These are phyloP conservation scores for Epichloe elymi DNA, from an alignment of 2,329 filamentous ascomycete species.

Conservation along the genomic window DNA sequence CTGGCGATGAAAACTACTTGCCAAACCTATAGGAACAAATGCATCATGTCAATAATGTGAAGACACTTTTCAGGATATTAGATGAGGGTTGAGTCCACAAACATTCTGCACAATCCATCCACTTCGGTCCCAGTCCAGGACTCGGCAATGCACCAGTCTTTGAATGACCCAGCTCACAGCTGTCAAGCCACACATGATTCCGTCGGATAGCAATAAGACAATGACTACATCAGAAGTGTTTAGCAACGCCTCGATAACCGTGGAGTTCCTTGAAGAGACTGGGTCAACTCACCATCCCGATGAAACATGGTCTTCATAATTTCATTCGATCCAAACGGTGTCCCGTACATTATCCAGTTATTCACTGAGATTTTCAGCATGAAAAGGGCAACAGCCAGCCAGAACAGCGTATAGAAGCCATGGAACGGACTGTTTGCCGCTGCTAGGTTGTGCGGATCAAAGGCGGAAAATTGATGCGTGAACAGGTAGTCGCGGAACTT, in stretches of 20 bases:
- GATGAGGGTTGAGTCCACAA: slow-evolving; percentile 10
- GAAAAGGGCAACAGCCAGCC: slow-evolving; percentile 55
- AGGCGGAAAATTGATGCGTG: slow-evolving; percentile 58
- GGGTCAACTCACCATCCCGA: slow-evolving; percentile 26
- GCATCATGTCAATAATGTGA: background rate
- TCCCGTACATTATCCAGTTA: slow-evolving; percentile 59
- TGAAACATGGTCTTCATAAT: slow-evolving; percentile 56
- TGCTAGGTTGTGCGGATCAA: slow-evolving; percentile 57
- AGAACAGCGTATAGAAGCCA: slow-evolving; percentile 70
- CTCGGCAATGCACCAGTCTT: slow-evolving; percentile 41
- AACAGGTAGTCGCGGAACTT: slow-evolving; percentile 46
- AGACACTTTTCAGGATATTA: too few species aligned
- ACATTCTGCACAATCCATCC: slow-evolving; percentile 66
- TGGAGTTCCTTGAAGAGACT: too few species aligned
- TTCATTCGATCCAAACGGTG: slow-evolving; percentile 55
- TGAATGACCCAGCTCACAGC: slow-evolving; percentile 55
- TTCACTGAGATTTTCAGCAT: slow-evolving; percentile 52
- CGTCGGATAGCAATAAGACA: slow-evolving; percentile 49
- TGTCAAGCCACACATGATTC: slow-evolving; percentile 53
- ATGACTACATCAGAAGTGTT: slow-evolving; percentile 23
- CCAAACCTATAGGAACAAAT: slow-evolving; percentile 38
- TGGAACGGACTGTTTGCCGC: slow-evolving; percentile 58
- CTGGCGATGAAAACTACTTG: slow-evolving; percentile 49
- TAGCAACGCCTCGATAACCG: background rate
- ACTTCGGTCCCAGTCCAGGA: slow-evolving; percentile 50